A percentile compares a stretch with the other conserved stretches of the same genome.
Conservation (phyloP, 495 filamentous ascomycete genomes). For the Polyplosphaeria fusca region DNA sequence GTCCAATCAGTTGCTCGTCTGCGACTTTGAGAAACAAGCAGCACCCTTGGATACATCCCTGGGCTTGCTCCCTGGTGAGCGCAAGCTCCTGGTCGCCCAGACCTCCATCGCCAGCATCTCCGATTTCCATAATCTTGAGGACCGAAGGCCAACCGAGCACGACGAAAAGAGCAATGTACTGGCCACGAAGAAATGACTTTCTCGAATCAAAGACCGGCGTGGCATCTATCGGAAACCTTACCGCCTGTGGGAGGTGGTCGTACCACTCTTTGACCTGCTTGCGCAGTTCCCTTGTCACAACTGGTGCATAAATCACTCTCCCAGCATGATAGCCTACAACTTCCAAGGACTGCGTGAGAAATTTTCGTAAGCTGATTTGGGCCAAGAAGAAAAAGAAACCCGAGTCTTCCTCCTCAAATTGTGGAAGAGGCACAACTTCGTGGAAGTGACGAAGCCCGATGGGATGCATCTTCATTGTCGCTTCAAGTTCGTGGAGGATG, state of each 20-base stretch:
- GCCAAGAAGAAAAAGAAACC: slow-evolving; percentile 30
- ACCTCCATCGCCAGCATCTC: slow-evolving; percentile 1
- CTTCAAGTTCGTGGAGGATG: slow-evolving; percentile 28
- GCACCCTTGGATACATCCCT: slow-evolving; percentile 15
- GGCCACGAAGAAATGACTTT: slow-evolving; percentile 23
- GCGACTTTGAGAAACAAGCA: slow-evolving; percentile 13
- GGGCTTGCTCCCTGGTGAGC: slow-evolving; percentile 16
- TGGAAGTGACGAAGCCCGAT: slow-evolving; percentile 29
- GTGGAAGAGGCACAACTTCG: slow-evolving; percentile 26
- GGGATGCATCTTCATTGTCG: slow-evolving; percentile 29
- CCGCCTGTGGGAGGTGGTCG: slow-evolving; percentile 15
- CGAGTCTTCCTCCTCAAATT: slow-evolving; percentile 24
- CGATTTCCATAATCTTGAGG: slow-evolving; percentile 21
- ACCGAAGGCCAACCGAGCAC: slow-evolving; percentile 30
- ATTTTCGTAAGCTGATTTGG: slow-evolving; percentile 26
- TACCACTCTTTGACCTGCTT: slow-evolving; percentile 31
- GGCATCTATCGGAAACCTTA: slow-evolving; percentile 23
- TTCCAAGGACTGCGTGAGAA: slow-evolving; percentile 24
- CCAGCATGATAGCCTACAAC: slow-evolving; percentile 28
- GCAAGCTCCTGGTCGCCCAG: slow-evolving; percentile 1
- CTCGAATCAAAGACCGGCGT: slow-evolving; percentile 25
- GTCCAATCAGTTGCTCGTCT: slow-evolving; percentile 28
- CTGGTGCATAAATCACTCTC: slow-evolving; percentile 24
- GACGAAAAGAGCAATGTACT: slow-evolving; percentile 25
- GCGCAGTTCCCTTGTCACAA: slow-evolving; percentile 24